Evolutionary conservation across 2,329 filamentous ascomycete genomes (phyloP), one percentile per base, ranked within the genome.

Genomic region (Ceratocystis huliohia): DNA sequence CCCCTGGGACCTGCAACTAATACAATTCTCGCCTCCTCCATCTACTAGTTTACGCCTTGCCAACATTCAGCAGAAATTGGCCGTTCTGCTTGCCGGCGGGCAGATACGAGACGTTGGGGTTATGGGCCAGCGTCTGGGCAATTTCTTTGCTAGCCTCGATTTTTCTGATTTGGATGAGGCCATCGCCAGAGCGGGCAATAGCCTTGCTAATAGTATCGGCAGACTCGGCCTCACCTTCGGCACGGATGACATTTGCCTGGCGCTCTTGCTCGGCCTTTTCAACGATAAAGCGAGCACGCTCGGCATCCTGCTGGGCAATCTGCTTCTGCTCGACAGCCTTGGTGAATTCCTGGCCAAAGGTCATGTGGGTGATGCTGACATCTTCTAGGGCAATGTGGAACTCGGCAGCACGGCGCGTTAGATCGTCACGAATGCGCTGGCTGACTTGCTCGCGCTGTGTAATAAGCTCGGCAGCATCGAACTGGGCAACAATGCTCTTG

Each of bases 321-420:
- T 99, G 94, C 86, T 99, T 99, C 85, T 99, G 94, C 81, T 99
- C 94, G 73, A 99, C 94, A 70, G 94, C 94, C 78, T 90, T 89
- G 69, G 94, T 99, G 82, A 99, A 99, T 79, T 99, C 94, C 78
- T 93, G 93, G 72, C 94, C 94, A 76, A 99, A 99, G 65, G 94
- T 99, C 94, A 99, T 99, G 83, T 99, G 94, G 69, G 94, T 99
- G 78, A 99, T 99, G 74, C 91, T 96, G 68, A 99, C 94, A 74
- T 99, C 94, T 79, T 99, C 94, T 65, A 99, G 89, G 33, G 91
- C 91, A 74, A 99, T 99, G 82, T 99, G 96, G 86, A 99, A 99
- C 78, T 99, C 94, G 73, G 87, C 81, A 61, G 94, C 94, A 73
- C 94, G 92, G 80, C 88, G 91, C 74, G 94, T 87, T 63, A 99